phyloP scores from a whole-genome alignment of 106 monocot genomes.

The Platanthera guangdongensis region DNA sequence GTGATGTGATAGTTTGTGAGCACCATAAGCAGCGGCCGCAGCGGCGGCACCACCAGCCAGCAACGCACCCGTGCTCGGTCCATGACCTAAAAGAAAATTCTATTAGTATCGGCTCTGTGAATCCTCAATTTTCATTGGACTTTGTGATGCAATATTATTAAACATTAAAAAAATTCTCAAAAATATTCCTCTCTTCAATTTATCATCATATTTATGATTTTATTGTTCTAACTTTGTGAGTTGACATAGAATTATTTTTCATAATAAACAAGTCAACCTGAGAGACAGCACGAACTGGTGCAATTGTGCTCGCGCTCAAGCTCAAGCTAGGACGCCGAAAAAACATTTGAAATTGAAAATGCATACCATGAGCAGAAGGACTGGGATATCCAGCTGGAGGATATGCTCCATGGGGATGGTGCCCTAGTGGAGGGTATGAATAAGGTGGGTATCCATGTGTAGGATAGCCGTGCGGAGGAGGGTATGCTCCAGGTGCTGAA shows the following conservation, averaged over 20 bases:
- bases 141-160: no score
- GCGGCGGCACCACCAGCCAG: conserved; percentile 72
- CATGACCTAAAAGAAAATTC: conserved; percentile 34
- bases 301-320: no score
- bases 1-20: conserved; percentile 48
- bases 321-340: neutral
- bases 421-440: conserved; percentile 22
- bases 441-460: conserved; percentile 29
- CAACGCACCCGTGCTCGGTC: conserved; percentile 37
- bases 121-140: no score
- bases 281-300: no score
- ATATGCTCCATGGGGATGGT: conserved; percentile 23
- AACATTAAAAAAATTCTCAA: no score
- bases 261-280: no score
- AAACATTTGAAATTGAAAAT: conserved; percentile 7
- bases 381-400: conserved; percentile 14
- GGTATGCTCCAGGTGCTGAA: conserved; percentile 24
- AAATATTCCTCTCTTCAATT: no score
- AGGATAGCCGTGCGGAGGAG: conserved; percentile 26
- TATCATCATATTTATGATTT: no score
- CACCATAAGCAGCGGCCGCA: conserved; percentile 63
- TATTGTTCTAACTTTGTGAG: no score
- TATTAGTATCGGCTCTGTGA: no score
- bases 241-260: no score
- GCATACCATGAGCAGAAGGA: conserved; percentile 28